Conservation (phyloP, 1,139 yeast species). For the Lodderomyces orthopsilosis region DNA sequence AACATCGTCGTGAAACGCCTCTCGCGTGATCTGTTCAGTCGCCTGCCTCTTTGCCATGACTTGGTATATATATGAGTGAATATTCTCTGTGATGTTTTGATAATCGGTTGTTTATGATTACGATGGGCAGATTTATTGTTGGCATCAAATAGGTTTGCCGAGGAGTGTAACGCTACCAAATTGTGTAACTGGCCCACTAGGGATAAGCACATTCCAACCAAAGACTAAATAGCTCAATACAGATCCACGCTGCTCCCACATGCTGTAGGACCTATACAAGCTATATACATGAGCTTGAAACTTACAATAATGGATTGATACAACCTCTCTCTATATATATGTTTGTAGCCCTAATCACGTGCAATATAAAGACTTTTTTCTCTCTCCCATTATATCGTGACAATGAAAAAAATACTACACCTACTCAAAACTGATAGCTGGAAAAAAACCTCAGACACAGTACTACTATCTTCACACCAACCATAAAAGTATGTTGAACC, state of each 20-base stretch:
- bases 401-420: background rate
- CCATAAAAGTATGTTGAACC: constrained; percentile 9
- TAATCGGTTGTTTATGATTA: background rate
- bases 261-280: too few species aligned
- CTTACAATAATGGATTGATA: background rate
- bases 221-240: too few species aligned
- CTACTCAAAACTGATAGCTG: background rate
- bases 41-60: constrained; percentile 71
- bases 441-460: background rate
- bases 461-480: constrained; percentile 3
- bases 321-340: background rate
- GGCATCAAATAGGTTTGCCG: too few species aligned
- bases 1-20: constrained; percentile 27
- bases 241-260: too few species aligned
- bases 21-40: constrained; percentile 54
- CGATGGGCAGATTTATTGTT: background rate
- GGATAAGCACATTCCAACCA: too few species aligned
- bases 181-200: too few species aligned
- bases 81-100: background rate
- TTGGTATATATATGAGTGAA: background rate
- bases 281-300: too few species aligned
- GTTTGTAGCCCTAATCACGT: constrained; percentile 2
- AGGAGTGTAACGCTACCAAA: too few species aligned
- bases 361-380: background rate
- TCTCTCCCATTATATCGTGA: background rate